phyloP scores from a whole-genome alignment of 768 basidiomycete genomes.

The Boletus barrowsii region DNA sequence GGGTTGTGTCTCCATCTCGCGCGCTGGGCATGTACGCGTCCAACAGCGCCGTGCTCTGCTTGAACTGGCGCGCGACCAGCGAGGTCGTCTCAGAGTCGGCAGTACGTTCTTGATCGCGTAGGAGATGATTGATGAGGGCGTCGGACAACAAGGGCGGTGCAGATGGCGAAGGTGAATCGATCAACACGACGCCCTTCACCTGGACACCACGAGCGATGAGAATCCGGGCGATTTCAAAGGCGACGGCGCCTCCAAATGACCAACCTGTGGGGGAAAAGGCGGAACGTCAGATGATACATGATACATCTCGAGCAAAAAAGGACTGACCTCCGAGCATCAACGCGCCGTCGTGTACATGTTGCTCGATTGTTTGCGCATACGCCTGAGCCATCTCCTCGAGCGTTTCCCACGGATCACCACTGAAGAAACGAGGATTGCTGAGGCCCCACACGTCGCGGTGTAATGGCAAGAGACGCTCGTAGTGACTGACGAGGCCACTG shows the following conservation, averaged over 20 bases:
- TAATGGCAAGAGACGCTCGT: conserved; percentile 44
- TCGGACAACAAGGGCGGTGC: conserved; percentile 52
- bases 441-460: conserved; percentile 60
- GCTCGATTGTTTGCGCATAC: conserved; percentile 44
- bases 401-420: conserved; percentile 44
- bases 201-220: conserved; percentile 38
- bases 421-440: conserved; percentile 50
- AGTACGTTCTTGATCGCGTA: conserved; percentile 32
- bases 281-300: background rate
- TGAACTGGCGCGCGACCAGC: conserved; percentile 48
- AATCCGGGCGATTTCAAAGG: conserved; percentile 59
- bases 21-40: conserved; percentile 40
- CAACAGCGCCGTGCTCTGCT: conserved; percentile 46
- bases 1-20: conserved; percentile 2
- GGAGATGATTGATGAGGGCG: conserved; percentile 45
- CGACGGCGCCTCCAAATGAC: conserved; percentile 76
- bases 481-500: conserved; percentile 56
- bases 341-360: conserved; percentile 31
- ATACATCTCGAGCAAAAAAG: background rate
- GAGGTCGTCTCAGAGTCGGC: conserved; percentile 25
- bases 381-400: conserved; percentile 50
- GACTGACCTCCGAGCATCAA: conserved; percentile 58
- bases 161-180: conserved; percentile 63
- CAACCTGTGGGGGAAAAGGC: conserved; percentile 45
- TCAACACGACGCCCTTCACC: conserved; percentile 58